Base-by-base conservation (phyloP, 148 eudicot genomes). In the Rhododendron henanense region DNA sequence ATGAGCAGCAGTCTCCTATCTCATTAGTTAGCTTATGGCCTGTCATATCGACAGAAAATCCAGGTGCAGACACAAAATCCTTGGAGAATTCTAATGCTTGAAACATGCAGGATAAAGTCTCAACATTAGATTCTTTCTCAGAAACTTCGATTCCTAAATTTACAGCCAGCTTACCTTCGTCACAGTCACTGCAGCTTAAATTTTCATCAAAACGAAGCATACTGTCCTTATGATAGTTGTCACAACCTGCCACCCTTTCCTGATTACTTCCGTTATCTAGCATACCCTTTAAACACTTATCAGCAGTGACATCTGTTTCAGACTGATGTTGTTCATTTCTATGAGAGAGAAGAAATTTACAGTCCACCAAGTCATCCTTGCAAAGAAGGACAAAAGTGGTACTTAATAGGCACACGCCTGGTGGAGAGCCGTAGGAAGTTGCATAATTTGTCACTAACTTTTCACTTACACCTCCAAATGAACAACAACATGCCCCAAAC, bases 401-500 rank as follows among this genome's bases (percentile, higher is more conserved):
- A 71, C 88, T 91, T 87, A 97, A 87, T 35, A 95, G 88, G 92
- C 95, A 94, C 48, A 92, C 79, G 31, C 96, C 96, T 69, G 91
- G 88, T 13, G 82, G 76, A 85, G 94, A 93, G 83, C 88, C 84
- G 82, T 97, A 95, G 61, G 95, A 91, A 83, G 92, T 89, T 67
- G 91, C 98, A 88, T 92, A 97, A 35, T 84, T 88, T 16, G 89
- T 88, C n/a, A 97, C 99, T 84, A 95, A 83, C 88, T 95, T 91
- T 91, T 97, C 96, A 88, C 96, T 92, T 82, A 92, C 87, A 45
- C 98, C 98, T 69, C 98, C 99, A 91, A 97, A 97, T 23, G 98
- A 95, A 84, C 98, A 95, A 82, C 99, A 97, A 80, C 98, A 97
- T 76, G 91, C 80, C 82, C 98, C 98, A 92, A 97, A 97, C 98